Evolutionary conservation across 495 filamentous ascomycete genomes (phyloP), one percentile per base, ranked within the genome.

Genomic region (Cryomyces minteri): DNA sequence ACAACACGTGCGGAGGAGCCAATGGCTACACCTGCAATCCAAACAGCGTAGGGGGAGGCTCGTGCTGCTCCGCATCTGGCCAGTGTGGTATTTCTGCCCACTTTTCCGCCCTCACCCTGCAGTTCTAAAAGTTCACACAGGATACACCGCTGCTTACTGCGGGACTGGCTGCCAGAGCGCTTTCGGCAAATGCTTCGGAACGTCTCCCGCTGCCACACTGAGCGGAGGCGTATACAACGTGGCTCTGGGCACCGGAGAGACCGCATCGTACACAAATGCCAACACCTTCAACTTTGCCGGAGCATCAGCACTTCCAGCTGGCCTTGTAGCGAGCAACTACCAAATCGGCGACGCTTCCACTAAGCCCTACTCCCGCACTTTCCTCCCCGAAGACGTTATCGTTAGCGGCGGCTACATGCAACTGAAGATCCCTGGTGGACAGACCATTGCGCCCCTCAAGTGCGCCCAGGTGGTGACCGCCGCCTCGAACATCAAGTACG

Each of bases 361-460:
- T 0, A 32, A 28, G 12, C 51, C 51, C 2, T 53, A 28, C 46
- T 31, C 46, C 4, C 52, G 47, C 18, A 41, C 32, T 2, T 53
- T 45, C 38, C 32, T 30, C 1, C 25, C 18, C 4, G 34, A 28
- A 9, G 52, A 54, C 28, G 52, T 54, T 11, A 34, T 41, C 8
- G 43, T 54, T 36, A 30, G 6, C 5, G 18, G 18, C n/a, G 51
- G 39, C 11, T 32, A 30, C 31, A 33, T 54, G 18, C 45, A 50
- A 29, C 47, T 54, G 1, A 54, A 36, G 6, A 51, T 54, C 5
- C 52, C 52, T 18, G 52, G 51, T 6, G 52, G 52, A 4, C 52
- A 54, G 31, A 33, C 4, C 18, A 32, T 31, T n/a, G 44, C 40
- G 31, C 52, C 51, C 8, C 34, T 54, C n/a, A 28, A 43, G 14